phyloP scores from a whole-genome alignment of 2,329 filamentous ascomycete genomes.

The Stagonosporopsis rhizophila region DNA sequence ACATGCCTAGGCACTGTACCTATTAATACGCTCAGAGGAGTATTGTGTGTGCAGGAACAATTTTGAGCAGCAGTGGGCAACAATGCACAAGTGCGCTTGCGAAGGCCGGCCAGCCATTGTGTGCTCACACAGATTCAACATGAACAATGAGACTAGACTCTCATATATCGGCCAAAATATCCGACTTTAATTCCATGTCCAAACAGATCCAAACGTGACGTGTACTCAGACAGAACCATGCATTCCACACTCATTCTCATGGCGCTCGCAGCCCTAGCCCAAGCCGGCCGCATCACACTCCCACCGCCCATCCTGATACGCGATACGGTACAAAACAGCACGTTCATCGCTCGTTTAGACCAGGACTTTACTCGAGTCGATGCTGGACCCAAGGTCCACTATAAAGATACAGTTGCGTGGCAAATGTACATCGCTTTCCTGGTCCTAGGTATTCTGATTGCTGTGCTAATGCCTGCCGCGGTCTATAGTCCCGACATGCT shows the following conservation, averaged over 20 bases:
- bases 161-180: not conserved
- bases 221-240: not conserved
- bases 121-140: too few relatives aligned
- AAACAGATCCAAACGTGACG: not conserved
- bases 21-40: too few relatives aligned
- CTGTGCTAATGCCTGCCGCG: not conserved
- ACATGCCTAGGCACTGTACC: too few relatives aligned
- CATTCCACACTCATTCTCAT: not conserved
- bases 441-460: not conserved
- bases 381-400: not conserved
- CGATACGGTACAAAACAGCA: not conserved
- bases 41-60: too few relatives aligned
- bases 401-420: slow-evolving; percentile 1
- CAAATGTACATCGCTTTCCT: slow-evolving; percentile 4
- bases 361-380: not conserved
- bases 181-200: not conserved
- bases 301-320: not conserved
- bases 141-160: not conserved
- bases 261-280: not conserved
- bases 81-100: too few relatives aligned
- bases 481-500: not conserved
- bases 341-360: not conserved
- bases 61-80: too few relatives aligned
- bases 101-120: too few relatives aligned
- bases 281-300: not conserved